Conservation (phyloP, 345 rosid genomes). For the Jatropha curcas region DNA sequence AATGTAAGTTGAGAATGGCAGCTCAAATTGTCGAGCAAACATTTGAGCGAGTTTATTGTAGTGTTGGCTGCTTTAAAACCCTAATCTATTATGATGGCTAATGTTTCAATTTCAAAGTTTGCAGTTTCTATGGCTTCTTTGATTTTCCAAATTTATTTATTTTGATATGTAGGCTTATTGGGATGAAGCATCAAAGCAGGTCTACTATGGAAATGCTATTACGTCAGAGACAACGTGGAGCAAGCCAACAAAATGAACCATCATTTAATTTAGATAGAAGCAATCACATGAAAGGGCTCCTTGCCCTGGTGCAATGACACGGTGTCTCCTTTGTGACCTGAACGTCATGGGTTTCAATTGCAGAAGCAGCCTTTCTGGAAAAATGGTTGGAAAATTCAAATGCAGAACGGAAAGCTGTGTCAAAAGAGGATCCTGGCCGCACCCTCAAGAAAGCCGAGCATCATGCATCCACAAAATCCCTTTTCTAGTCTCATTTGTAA, state of each 20-base stretch:
- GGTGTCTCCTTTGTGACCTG: no score
- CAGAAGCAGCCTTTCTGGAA: no score
- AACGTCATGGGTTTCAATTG: no score
- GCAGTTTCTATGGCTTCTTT: not conserved
- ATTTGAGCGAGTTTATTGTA: no score
- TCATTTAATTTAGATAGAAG: not conserved
- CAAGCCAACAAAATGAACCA: slow-evolving; percentile 42
- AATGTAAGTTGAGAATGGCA: not conserved
- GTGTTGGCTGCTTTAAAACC: not conserved
- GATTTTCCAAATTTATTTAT: not conserved
- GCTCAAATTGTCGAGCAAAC: not conserved
- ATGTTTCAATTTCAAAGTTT: not conserved
- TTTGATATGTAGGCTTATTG: slow-evolving; percentile 43
- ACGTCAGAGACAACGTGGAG: slow-evolving; percentile 69
- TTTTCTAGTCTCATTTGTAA: no score
- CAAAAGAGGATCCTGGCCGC: no score
- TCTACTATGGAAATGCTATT: slow-evolving; percentile 56
- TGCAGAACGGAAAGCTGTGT: no score
- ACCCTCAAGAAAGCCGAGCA: no score
- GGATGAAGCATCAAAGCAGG: slow-evolving; percentile 61
- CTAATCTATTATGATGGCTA: not conserved
- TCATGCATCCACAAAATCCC: no score
- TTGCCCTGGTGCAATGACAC: no score
- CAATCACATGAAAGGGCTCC: not conserved
- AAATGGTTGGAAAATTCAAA: no score